Evolutionary conservation across 2,329 filamentous ascomycete genomes (phyloP), one percentile per base, ranked within the genome.

Genomic region (Sodiomyces alkalinus): DNA sequence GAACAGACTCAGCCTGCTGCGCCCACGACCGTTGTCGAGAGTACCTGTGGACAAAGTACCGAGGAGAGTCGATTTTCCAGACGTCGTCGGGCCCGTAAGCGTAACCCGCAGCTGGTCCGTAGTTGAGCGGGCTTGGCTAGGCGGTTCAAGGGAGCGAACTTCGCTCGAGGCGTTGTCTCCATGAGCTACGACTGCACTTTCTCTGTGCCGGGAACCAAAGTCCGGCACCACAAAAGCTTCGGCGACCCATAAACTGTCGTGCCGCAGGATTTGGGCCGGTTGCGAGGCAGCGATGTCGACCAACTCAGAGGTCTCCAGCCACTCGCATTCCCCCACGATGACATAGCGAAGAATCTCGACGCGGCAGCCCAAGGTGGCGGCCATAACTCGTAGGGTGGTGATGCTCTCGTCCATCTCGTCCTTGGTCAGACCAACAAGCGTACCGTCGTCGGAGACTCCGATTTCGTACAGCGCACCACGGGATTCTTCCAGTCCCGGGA

Each of bases 391-490:
- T 20, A 98, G 56, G 32, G 86, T 94, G 22, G 68, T 68, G 35
- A 96, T 62, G 47, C 85, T 94, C 52, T 96, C 87, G 35, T 87
- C 72, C 64, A 98, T 71, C 52, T 98, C 90, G 46, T 94, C 85
- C 38, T 80, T 74, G 3, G 82, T 80, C 26, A 98, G 60, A 0
- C 90, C 90, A 22, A 93, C 72, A 33, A 98, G 74, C 0, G 79
- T 83, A 6, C 90, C 90, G 55, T 96, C 85, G 49, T 98, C 90
- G 17, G 86, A 80, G 7, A 98, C 85, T 0, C 90, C 90, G 49
- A 98, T 92, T 51, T 98, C 87, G 42, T 98, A 98, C 27, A 96
- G 54, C 1, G 90, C 90, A 5, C 90, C 90, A 39, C 82, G 78
- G 11, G 85, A 94, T 48, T 93, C 86, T 47, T 96, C 87, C 7